phyloP scores from a whole-genome alignment of 2,329 filamentous ascomycete species.

The Fusarium sp. region DNA sequence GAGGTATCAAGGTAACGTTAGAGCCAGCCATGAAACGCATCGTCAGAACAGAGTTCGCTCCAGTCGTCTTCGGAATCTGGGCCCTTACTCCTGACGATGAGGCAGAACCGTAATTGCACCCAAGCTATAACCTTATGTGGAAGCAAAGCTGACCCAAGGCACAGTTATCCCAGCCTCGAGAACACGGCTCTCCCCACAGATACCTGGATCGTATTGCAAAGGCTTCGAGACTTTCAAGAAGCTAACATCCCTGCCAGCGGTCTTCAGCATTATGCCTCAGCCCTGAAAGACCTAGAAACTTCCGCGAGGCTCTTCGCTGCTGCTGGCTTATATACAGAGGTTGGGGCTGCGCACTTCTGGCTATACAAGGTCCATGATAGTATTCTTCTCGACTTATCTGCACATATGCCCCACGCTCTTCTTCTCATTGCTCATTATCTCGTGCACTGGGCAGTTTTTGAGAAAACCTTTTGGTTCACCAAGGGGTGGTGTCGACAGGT shows the following conservation, averaged over 20 bases:
- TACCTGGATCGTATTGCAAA: slow-evolving; percentile 35
- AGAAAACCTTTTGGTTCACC: slow-evolving; percentile 43
- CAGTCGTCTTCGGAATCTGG: slow-evolving; percentile 39
- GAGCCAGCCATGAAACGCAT: slow-evolving; percentile 28
- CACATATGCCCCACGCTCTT: slow-evolving; percentile 39
- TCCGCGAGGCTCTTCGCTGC: slow-evolving; percentile 33
- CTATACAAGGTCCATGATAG: slow-evolving; percentile 42
- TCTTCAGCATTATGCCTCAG: slow-evolving; percentile 31
- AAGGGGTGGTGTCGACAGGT: slow-evolving; percentile 42
- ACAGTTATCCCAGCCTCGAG: slow-evolving; percentile 33
- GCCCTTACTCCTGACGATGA: slow-evolving; percentile 15
- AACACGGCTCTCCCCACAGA: slow-evolving; percentile 35
- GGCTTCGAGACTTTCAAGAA: slow-evolving; percentile 38
- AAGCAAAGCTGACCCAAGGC: neutral
- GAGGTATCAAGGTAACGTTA: slow-evolving; percentile 37
- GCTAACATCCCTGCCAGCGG: slow-evolving; percentile 34
- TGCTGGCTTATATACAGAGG: slow-evolving; percentile 41
- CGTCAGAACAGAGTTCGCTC: slow-evolving; percentile 41
- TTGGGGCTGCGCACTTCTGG: slow-evolving; percentile 39
- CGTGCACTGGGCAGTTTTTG: slow-evolving; percentile 40
- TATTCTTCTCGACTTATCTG: slow-evolving; percentile 43
- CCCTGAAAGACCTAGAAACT: slow-evolving; percentile 32
- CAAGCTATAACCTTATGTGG: too few species aligned
- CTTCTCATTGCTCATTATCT: slow-evolving; percentile 44
- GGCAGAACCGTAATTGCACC: slow-evolving; percentile 5